Base-by-base conservation (phyloP, 345 rosid species). In the Mercurialis annua region DNA sequence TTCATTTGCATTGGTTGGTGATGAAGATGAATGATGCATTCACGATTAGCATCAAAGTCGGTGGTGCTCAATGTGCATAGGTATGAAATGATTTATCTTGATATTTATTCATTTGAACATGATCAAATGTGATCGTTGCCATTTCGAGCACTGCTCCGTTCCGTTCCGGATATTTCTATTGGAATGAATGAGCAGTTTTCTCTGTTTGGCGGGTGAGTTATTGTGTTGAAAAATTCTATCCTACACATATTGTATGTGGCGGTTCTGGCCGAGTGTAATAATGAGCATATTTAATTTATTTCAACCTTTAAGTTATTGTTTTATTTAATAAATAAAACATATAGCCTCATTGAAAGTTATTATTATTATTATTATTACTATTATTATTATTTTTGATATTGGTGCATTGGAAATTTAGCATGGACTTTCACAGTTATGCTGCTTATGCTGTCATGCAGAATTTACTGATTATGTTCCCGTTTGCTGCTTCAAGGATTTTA, bases 11-110 rank as follows among this genome's bases (percentile, higher is more conserved):
- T 68, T 80, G 20, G 38, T 76, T 0, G 71, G 60, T 14, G 84
- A 77, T 17, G 96, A 94, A 65, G 92, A 81, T 10, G 95, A 87
- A 47, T 88, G 83, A 85, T 65, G 52, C 26, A 10, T 6, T 29
- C 34, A 29, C 36, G 5, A 23, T 42, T 43, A 58, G 52, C 69
- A 14, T 59, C n/a, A 31, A 30, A 54, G 30, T 14, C 11, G 40
- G 57, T 20, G 26, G 67, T 42, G 54, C 58, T 38, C 59, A 20
- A 29, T 31, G 76, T 64, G 70, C 66, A 57, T 61, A 71, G 73
- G 60, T 70, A 59, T 65, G 72, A 70, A 57, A 1, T n/a, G n/a
- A n/a, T 59, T 63, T 68, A 49, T 62, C 59, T 64, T 77, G 67
- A 71, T 78, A n/a, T 76, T 60, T 80, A 33, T 78, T 74, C 53